These are phyloP conservation scores for Ochromonas danica DNA, from an alignment of 108 stramenopile species.

Conservation along the genomic window DNA sequence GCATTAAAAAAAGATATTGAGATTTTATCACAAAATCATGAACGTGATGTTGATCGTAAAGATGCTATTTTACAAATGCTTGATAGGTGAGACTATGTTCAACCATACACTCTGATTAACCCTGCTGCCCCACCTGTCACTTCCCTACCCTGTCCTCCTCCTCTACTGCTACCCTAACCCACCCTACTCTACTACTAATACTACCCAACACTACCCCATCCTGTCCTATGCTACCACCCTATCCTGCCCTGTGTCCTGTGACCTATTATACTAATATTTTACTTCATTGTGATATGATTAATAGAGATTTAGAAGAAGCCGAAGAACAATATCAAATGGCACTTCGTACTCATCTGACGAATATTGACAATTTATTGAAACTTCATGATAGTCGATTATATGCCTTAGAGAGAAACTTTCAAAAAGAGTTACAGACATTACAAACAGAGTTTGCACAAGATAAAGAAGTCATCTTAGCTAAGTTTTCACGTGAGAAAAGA, in stretches of 20 bases:
- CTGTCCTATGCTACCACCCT: no score
- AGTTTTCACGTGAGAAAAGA: constrained; percentile 18
- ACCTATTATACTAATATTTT: no score
- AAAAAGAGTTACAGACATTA: constrained; percentile 53
- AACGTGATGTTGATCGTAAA: constrained; percentile 67
- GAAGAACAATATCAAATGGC: constrained; percentile 69
- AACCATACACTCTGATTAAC: not conserved
- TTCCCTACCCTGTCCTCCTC: not conserved
- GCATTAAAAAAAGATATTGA: constrained; percentile 63
- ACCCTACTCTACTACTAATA: no score
- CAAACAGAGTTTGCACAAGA: constrained; percentile 57
- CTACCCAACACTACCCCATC: no score
- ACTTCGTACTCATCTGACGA: constrained; percentile 57
- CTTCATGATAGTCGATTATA: constrained; percentile 54
- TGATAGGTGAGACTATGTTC: constrained; percentile 56
- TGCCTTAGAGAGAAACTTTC: constrained; percentile 62
- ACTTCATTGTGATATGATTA: no score
- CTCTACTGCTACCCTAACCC: not conserved
- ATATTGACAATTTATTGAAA: constrained; percentile 62
- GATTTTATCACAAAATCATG: constrained; percentile 67
- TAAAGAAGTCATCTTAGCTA: constrained; percentile 45
- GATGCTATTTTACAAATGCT: constrained; percentile 72
- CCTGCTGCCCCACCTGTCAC: not conserved
- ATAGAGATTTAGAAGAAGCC: constrained; percentile 53
- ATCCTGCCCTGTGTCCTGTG: no score